Base-by-base conservation (phyloP, 2,329 filamentous ascomycete genomes). In the Neocatenulostroma microsporum region DNA sequence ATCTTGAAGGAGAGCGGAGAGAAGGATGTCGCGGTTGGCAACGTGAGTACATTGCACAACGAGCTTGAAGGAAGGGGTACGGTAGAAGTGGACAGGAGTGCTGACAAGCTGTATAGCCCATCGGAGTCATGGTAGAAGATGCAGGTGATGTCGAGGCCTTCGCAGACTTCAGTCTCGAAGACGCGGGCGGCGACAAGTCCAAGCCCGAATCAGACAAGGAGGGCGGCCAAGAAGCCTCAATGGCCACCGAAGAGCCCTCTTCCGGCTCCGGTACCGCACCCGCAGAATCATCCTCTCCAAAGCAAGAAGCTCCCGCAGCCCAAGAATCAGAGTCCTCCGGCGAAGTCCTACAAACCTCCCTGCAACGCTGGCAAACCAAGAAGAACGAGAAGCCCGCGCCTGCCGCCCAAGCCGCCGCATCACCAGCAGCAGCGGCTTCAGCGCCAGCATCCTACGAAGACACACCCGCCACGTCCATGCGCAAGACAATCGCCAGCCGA, bases 401-500 rank as follows among this genome's bases (percentile, higher is more conserved):
- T 69, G 25, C 15, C 13, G 19, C 37, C 7, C 38, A 78, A 60
- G n/a, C n/a, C n/a, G 64, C 60, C 26, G 61, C 66, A 37, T 50
- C 70, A 28, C 58, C 69, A 34, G 57, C 68, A 21, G 65, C 69
- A 17, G 66, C 70, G 36, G 67, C 75, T 34, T 67, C 76, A 32
- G 59, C 53, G 41, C 76, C 70, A 30, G 73, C 85, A 42, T 67
- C 74, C 41, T 96, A 84, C 67, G 80, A 87, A 66, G 91, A 98
- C 60, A 77, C 77, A 44, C 84, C 87, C 46, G 77, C 88, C 53
- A 82, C 74, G 57, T 82, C 83, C 62, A 98, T 98, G 91, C 88
- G 91, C 73, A 96, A 95, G 79, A 88, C 84, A 50, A 98, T 98
- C 63, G 91, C 91, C 64, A 79, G 69, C 66, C 86, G 91, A 53